phyloP scores from a whole-genome alignment of 371 early-diverging fungal species.

The Apophysomyces trapeziformis region DNA sequence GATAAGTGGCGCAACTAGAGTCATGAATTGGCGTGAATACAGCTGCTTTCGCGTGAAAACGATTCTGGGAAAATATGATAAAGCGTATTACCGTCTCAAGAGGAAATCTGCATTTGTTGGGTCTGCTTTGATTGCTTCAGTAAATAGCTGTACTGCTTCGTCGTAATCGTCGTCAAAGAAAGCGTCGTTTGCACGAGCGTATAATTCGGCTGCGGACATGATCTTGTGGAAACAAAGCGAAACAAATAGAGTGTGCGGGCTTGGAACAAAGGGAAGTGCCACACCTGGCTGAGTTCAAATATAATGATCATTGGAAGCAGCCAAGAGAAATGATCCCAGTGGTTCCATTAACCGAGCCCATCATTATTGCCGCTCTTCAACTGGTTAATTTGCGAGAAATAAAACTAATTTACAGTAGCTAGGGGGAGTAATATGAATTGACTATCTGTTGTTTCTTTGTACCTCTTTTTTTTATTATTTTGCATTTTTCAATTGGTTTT shows the following conservation, averaged over 20 bases:
- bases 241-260: too few relatives aligned
- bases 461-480: background rate
- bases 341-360: too few relatives aligned
- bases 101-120: constrained; percentile 69
- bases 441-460: background rate
- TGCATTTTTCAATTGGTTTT: background rate
- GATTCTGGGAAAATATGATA: too few relatives aligned
- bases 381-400: too few relatives aligned
- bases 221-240: background rate
- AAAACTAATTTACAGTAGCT: background rate
- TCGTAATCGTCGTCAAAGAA: constrained; percentile 81
- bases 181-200: constrained; percentile 83
- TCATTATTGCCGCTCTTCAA: too few relatives aligned
- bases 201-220: constrained; percentile 73
- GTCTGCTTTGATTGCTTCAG: constrained; percentile 80
- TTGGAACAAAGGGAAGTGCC: background rate
- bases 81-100: constrained; percentile 48
- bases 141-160: constrained; percentile 75
- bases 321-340: too few relatives aligned
- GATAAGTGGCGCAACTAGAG: constrained; percentile 62
- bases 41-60: constrained; percentile 13
- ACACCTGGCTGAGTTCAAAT: background rate
- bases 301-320: too few relatives aligned
- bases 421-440: background rate
- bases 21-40: background rate